A percentile compares a stretch with the other conserved stretches of the same genome.
phyloP scores from a whole-genome alignment of 148 eudicot genomes.

The Diospyros lotus region DNA sequence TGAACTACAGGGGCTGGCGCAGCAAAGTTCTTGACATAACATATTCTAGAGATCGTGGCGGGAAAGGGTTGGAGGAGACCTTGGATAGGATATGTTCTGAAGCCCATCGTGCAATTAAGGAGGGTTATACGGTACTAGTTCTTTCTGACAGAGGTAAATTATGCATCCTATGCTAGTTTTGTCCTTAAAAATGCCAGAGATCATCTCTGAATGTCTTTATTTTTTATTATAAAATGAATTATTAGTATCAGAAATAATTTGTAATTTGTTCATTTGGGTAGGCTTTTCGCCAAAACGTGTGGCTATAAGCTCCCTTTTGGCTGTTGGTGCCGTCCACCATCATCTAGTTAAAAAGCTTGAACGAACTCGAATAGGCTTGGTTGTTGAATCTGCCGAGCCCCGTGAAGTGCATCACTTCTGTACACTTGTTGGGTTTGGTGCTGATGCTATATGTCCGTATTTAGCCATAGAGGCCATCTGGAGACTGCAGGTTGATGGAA shows the following conservation, averaged over 20 bases:
- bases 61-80: conserved; percentile 89
- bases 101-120: conserved; percentile 79
- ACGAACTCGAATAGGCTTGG: conserved; percentile 80
- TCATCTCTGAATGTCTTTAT: background rate
- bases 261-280: conserved; percentile 21
- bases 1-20: conserved; percentile 94
- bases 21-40: conserved; percentile 95
- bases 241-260: background rate
- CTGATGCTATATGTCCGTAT: conserved; percentile 96
- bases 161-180: background rate
- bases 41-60: conserved; percentile 64
- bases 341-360: conserved; percentile 83
- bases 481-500: conserved; percentile 96
- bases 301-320: conserved; percentile 91
- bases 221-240: background rate
- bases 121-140: conserved; percentile 71
- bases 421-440: conserved; percentile 95
- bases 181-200: background rate
- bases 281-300: conserved; percentile 81
- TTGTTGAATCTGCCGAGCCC: conserved; percentile 96
- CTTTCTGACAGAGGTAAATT: conserved; percentile 93
- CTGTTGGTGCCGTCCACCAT: conserved; percentile 98
- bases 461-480: conserved; percentile 89
- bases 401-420: conserved; percentile 99
- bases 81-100: conserved; percentile 83